Percentiles rank a stretch among this genome's conserved stretches.
Conservation (phyloP, 768 basidiomycete species). For the Lactarius sp. region DNA sequence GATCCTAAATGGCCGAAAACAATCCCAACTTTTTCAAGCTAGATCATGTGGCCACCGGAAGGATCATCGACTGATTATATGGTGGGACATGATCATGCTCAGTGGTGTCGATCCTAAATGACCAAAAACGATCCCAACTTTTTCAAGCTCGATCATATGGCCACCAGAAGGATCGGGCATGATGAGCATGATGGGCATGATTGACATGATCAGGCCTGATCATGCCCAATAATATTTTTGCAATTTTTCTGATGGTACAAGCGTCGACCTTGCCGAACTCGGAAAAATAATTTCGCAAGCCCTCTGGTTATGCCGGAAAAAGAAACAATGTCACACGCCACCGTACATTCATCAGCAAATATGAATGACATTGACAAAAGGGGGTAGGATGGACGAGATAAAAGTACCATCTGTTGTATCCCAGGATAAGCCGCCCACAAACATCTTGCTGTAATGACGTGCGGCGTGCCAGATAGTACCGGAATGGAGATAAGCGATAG, state of each 20-base stretch:
- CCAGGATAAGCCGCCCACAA: conserved; percentile 99
- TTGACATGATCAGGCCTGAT: too few relatives aligned
- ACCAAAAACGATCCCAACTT: too few relatives aligned
- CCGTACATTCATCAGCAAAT: conserved; percentile 34
- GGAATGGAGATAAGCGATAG: conserved; percentile 23
- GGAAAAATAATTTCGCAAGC: conserved; percentile 84
- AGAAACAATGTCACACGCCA: conserved; percentile 26
- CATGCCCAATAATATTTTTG: too few relatives aligned
- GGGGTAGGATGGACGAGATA: conserved; percentile 33
- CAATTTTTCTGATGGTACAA: conserved; percentile 97
- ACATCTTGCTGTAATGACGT: conserved; percentile 85
- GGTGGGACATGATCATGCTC: too few relatives aligned
- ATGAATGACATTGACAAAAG: conserved; percentile 29
- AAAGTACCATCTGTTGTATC: conserved; percentile 95
- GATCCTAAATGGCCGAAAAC: too few relatives aligned
- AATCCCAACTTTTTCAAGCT: too few relatives aligned
- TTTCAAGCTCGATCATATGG: too few relatives aligned
- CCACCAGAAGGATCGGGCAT: too few relatives aligned
- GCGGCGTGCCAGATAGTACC: conserved; percentile 21
- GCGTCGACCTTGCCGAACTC: conserved; percentile 97
- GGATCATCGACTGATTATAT: too few relatives aligned
- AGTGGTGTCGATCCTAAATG: too few relatives aligned
- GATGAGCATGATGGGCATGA: too few relatives aligned
- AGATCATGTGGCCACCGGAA: too few relatives aligned
- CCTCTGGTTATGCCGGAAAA: conserved; percentile 42